Base-by-base conservation (phyloP, 73 alveolate genomes). In the Stentor roeselii region DNA sequence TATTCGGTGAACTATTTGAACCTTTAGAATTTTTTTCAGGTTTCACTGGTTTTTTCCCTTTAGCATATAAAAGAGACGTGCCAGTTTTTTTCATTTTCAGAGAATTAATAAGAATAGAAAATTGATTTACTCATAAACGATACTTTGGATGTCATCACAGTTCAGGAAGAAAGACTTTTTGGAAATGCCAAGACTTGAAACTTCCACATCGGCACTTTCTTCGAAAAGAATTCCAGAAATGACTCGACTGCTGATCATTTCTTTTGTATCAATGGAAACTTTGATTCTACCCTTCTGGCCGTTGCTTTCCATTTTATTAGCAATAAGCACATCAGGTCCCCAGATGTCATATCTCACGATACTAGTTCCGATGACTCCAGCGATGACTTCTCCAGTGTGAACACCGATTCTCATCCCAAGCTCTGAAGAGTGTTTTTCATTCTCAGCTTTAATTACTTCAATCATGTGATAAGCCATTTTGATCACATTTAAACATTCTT, bases 331-430 rank as follows among this genome's bases (percentile, higher is more conserved):
- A 2, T 67, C 82, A 32, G 82, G 82, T n/a, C 82, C 82, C 2
- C 32, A 67, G n/a, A 67, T 67, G 82, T 67, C 82, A 67, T 67
- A 67, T 67, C 82, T 15, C 1, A 67, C 82, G 15, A 67, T 67
- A 67, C 32, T 67, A 35, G 59, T 67, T 0, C 82, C 82, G 2
- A 35, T 32, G 11, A 67, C 42, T 1, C 82, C 82, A 27, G 59
- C 82, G 15, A 67, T 67, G 11, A 67, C 42, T 27, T 36, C 32
- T 38, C 95, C 99, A 3, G 91, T 85, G 86, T 85, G 91, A 32
- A 85, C 59, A 14, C 91, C 91, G 0, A 85, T 85, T n/a, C 91
- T 82, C 89, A 85, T 42, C 38, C 78, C 60, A 27, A 85, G 36
- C 36, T 85, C 83, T 39, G 90, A 83, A 76, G 60, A 59, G 37